Percentiles rank a stretch among this genome's conserved stretches.
Conservation (phyloP, 345 rosid species). For the Brassica carinata region DNA sequence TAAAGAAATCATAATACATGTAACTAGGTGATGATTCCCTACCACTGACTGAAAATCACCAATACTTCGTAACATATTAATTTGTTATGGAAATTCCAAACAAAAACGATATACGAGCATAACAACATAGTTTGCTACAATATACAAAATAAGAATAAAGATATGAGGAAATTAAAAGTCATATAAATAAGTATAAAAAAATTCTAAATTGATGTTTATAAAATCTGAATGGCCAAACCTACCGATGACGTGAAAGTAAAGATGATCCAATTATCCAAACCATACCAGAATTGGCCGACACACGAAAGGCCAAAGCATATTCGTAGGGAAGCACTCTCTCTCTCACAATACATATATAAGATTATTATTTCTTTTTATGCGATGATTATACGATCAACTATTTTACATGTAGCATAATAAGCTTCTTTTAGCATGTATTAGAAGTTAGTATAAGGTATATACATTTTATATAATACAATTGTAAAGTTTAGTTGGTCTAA, state of each 20-base stretch:
- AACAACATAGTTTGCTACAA: background rate
- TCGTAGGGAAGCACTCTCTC: constrained; percentile 14
- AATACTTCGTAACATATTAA: background rate
- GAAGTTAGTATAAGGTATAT: background rate
- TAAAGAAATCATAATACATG: too few species aligned
- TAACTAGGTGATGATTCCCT: too few species aligned
- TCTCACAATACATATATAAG: background rate
- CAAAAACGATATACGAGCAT: background rate
- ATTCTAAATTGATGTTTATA: background rate
- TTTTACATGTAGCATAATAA: constrained; percentile 22
- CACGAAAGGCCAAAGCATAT: constrained; percentile 6
- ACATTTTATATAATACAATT: background rate
- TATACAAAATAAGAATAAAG: background rate
- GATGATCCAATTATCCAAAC: constrained; percentile 11
- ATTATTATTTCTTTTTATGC: background rate
- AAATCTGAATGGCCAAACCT: constrained; percentile 32
- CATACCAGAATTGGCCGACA: constrained; percentile 38
- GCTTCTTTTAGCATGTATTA: constrained; percentile 1
- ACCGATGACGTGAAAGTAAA: constrained; percentile 29
- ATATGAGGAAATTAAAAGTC: background rate
- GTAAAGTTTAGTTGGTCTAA: background rate
- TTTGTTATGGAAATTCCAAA: background rate
- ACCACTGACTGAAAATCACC: background rate
- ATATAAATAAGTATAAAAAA: background rate
- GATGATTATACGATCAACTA: background rate